Evolutionary conservation across 805 yeast genomes (phyloP), one percentile per base, ranked within the genome.

Genomic region (Barnettozyma populi): DNA sequence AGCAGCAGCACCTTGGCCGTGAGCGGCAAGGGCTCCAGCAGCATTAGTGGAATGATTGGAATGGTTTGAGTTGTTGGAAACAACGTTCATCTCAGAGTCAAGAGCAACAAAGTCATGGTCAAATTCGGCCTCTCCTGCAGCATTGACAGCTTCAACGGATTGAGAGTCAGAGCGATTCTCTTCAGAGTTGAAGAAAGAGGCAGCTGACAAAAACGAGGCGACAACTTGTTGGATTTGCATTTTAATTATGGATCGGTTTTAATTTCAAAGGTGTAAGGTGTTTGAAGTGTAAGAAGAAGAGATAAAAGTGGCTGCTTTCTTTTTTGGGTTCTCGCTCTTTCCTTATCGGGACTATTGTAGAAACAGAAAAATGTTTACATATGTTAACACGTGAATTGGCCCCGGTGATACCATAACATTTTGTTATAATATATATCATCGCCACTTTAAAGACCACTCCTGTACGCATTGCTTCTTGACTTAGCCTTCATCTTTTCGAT

Each of bases 401-500:
- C 4, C 20, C n/a, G 7, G 14, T 13, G 18, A 7, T 38, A 14
- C 29, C 11, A 7, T 38, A 20, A n/a, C 14, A 9, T 38, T 3
- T 9, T 21, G 18, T 7, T 35, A 16, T 16, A 8, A 9, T 35
- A 14, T 18, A 11, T 18, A 20, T 16, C 14, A 5, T 16, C 23
- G 11, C 24, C 21, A 25, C 3, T n/a, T 40, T 25, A 47, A 3
- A 43, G 43, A 20, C 36, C 41, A 21, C 20, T 40, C 29, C 46
- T 50, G 36, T 45, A 48, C 2, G 47, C 45, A 16, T 49, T 43
- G 11, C 58, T 61, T 48, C 68, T 59, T 4, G 70, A 63, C 43
- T 84, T 73, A 11, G 87, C 87, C 61, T 86, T 86, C 96, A 90
- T 89, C 64, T 84, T 83, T 65, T 87, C 95, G 40, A 90, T 90